phyloP scores from a whole-genome alignment of 768 basidiomycete species.

The Lactifluus volemus region DNA sequence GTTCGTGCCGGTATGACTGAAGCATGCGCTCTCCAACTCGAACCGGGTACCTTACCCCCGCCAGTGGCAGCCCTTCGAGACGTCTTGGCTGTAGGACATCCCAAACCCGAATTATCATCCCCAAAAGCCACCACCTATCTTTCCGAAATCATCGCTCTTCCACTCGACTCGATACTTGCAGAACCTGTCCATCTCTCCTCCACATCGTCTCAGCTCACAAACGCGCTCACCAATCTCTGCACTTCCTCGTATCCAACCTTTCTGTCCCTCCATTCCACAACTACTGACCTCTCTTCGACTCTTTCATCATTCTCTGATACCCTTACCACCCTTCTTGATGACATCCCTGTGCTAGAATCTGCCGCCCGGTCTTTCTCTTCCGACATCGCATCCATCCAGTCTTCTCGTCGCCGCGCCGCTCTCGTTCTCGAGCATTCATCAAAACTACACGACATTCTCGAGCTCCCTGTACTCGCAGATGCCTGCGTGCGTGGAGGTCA shows the following conservation, averaged over 20 bases:
- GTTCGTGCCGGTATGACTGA: not conserved
- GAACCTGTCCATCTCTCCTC: slow-evolving; percentile 74
- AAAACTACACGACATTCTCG: slow-evolving; percentile 85
- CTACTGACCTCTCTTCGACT: slow-evolving; percentile 62
- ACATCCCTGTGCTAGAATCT: slow-evolving; percentile 71
- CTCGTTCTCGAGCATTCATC: slow-evolving; percentile 92
- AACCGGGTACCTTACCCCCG: not conserved
- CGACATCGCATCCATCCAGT: slow-evolving; percentile 64
- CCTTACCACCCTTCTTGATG: slow-evolving; percentile 57
- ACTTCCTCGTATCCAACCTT: slow-evolving; percentile 90
- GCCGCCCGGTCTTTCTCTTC: slow-evolving; percentile 63
- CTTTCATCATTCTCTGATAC: slow-evolving; percentile 69
- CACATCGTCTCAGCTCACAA: slow-evolving; percentile 78
- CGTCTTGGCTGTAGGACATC: not conserved
- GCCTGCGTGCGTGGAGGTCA: slow-evolving; percentile 90
- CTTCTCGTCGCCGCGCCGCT: slow-evolving; percentile 64
- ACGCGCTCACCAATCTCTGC: slow-evolving; percentile 83
- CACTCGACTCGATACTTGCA: slow-evolving; percentile 56
- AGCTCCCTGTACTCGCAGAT: slow-evolving; percentile 84
- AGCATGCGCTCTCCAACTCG: not conserved
- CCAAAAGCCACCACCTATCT: slow-evolving; percentile 43
- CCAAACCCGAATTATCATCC: slow-evolving; percentile 18
- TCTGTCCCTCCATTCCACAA: slow-evolving; percentile 76
- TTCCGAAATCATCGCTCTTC: slow-evolving; percentile 51
- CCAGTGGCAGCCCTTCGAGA: not conserved